These are phyloP conservation scores for Coprinellus aureogranulatus DNA, from an alignment of 768 basidiomycete genomes.

Conservation along the genomic window DNA sequence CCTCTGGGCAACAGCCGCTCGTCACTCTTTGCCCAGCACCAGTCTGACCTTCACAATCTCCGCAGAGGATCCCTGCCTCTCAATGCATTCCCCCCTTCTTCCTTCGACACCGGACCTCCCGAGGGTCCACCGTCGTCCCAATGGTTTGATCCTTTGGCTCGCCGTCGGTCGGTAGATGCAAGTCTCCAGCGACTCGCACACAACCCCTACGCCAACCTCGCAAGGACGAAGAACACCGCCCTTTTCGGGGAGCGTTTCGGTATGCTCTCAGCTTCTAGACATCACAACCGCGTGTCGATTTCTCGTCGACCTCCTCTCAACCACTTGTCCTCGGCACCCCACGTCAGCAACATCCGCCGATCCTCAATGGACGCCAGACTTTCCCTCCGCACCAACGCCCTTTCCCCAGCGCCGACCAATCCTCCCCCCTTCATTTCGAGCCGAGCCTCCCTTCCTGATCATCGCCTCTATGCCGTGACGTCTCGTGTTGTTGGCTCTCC, in stretches of 20 bases:
- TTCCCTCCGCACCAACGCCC: slow-evolving; percentile 28
- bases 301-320: slow-evolving; percentile 18
- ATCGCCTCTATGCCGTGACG: slow-evolving; percentile 45
- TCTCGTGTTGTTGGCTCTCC: slow-evolving; percentile 44
- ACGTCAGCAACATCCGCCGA: slow-evolving; percentile 38
- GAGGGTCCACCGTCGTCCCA: slow-evolving; percentile 39
- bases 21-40: slow-evolving; percentile 28
- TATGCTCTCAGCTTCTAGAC: slow-evolving; percentile 14
- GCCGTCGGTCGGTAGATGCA: slow-evolving; percentile 46
- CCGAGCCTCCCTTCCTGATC: slow-evolving; percentile 50
- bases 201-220: slow-evolving; percentile 50
- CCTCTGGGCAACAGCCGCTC: slow-evolving; percentile 21
- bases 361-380: slow-evolving; percentile 40
- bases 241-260: slow-evolving; percentile 35
- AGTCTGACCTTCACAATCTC: slow-evolving; percentile 29
- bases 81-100: slow-evolving; percentile 34
- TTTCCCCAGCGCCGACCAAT: slow-evolving; percentile 43
- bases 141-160: slow-evolving; percentile 40
- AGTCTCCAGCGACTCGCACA: slow-evolving; percentile 47
- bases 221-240: slow-evolving; percentile 51
- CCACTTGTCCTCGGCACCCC: slow-evolving; percentile 30
- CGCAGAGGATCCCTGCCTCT: slow-evolving; percentile 60
- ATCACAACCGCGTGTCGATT: slow-evolving; percentile 18
- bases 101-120: slow-evolving; percentile 17
- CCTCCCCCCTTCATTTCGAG: slow-evolving; percentile 39